Evolutionary conservation across 257 asterid species (phyloP).

Genomic region (Mentha longifolia): DNA sequence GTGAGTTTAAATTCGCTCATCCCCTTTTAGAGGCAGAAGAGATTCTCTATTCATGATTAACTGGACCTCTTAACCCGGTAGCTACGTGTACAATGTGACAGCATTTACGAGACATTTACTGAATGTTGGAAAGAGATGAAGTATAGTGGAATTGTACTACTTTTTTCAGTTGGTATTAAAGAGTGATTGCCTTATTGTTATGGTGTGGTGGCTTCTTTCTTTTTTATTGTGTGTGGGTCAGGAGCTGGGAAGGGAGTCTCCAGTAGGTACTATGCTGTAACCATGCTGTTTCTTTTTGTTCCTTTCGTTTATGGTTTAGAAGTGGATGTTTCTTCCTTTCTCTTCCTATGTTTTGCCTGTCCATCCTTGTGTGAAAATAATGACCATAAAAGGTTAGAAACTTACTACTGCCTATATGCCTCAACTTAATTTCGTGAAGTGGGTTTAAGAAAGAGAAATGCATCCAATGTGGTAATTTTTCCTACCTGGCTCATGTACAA

Average conservation of each 20-base stretch:
- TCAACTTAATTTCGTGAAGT: neutral
- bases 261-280: neutral
- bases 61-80: neutral
- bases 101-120: neutral
- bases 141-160: neutral
- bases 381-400: neutral
- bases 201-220: neutral
- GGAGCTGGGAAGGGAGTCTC: neutral
- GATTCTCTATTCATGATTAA: neutral
- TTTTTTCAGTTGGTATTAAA: neutral
- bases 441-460: neutral
- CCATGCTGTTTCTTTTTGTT: neutral
- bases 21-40: neutral
- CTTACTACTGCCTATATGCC: neutral
- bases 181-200: neutral
- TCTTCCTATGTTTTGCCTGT: neutral
- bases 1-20: constrained; percentile 1
- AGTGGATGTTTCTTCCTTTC: neutral
- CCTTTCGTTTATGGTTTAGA: neutral
- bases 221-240: neutral
- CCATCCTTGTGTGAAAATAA: neutral
- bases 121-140: neutral
- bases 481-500: neutral
- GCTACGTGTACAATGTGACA: neutral
- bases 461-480: neutral